A percentile compares a stretch with the other conserved stretches of the same genome.
phyloP scores from a whole-genome alignment of 1,284 basidiomycete genomes.

The Thelephora terrestris region DNA sequence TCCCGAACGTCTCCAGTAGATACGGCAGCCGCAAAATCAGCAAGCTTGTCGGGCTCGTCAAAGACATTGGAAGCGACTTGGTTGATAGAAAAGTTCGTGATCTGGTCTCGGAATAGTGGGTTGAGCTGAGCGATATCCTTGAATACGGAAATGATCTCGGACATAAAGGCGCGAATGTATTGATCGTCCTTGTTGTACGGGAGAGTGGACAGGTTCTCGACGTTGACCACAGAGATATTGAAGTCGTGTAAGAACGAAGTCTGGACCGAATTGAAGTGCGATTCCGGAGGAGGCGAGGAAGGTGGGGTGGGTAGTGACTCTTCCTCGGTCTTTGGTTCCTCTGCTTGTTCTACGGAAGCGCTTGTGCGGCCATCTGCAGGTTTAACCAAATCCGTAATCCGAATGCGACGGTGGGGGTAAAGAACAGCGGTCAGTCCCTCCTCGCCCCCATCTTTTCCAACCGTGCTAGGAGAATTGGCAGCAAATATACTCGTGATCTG shows the following conservation, averaged over 20 bases:
- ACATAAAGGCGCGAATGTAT: slow-evolving; percentile 92
- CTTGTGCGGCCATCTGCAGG: slow-evolving; percentile 35
- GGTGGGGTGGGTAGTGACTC: slow-evolving; percentile 35
- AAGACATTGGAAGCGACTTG: slow-evolving; percentile 96
- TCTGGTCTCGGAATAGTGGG: slow-evolving; percentile 97
- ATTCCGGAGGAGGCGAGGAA: slow-evolving; percentile 29
- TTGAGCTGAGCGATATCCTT: slow-evolving; percentile 98
- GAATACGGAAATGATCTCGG: slow-evolving; percentile 95
- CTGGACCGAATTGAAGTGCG: slow-evolving; percentile 40
- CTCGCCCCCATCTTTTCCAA: slow-evolving; percentile 46
- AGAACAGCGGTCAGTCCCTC: slow-evolving; percentile 91
- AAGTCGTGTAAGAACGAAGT: slow-evolving; percentile 90
- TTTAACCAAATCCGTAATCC: slow-evolving; percentile 81
- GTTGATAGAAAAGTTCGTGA: slow-evolving; percentile 93
- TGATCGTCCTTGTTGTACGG: slow-evolving; percentile 92
- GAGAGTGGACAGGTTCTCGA: slow-evolving; percentile 74
- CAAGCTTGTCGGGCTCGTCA: slow-evolving; percentile 96
- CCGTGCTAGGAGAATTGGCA: slow-evolving; percentile 34
- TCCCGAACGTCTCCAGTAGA: slow-evolving; percentile 87
- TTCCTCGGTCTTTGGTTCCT: slow-evolving; percentile 27
- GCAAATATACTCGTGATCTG: slow-evolving; percentile 96
- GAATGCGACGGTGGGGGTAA: slow-evolving; percentile 91
- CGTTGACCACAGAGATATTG: slow-evolving; percentile 84
- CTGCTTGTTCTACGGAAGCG: slow-evolving; percentile 38
- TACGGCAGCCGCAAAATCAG: slow-evolving; percentile 96